These are phyloP conservation scores for Laetiporus sulphureus DNA, from an alignment of 1,284 basidiomycete genomes.

Conservation along the genomic window DNA sequence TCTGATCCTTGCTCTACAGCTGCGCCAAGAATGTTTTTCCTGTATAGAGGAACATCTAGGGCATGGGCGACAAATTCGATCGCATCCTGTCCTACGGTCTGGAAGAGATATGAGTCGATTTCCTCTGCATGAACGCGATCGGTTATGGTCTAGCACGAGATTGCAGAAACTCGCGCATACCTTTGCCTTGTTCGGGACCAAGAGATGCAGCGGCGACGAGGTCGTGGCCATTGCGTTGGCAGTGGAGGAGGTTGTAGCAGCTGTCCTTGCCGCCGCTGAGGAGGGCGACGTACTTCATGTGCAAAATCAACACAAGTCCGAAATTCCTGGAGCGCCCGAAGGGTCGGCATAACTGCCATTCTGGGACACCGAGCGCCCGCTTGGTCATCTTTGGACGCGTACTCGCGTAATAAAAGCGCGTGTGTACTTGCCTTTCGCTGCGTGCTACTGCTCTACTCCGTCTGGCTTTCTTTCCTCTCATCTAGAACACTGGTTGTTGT, in stretches of 20 bases:
- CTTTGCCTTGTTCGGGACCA: slow-evolving; percentile 79
- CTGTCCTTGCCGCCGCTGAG: slow-evolving; percentile 98
- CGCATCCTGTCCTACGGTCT: slow-evolving; percentile 95
- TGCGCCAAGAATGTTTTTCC: slow-evolving; percentile 73
- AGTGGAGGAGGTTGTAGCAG: slow-evolving; percentile 94
- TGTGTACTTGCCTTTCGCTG: not conserved
- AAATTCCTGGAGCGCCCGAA: too few relatives aligned
- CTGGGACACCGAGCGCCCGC: not conserved
- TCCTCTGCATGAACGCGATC: slow-evolving; percentile 62
- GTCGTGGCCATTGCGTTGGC: slow-evolving; percentile 80
- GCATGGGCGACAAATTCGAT: slow-evolving; percentile 85
- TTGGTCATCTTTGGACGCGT: not conserved
- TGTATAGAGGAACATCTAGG: slow-evolving; percentile 82
- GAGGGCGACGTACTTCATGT: slow-evolving; percentile 94
- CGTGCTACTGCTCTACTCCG: not conserved
- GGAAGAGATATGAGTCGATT: slow-evolving; percentile 97
- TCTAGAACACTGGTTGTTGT: not conserved
- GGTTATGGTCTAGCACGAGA: slow-evolving; percentile 11
- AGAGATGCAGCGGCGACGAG: slow-evolving; percentile 88
- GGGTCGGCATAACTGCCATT: too few relatives aligned
- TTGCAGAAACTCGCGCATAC: slow-evolving; percentile 33
- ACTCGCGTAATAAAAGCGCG: not conserved
- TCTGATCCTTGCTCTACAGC: slow-evolving; percentile 80
- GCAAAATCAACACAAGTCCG: too few relatives aligned
- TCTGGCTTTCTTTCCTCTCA: not conserved